A percentile compares a stretch with the other conserved stretches of the same genome.
These are phyloP conservation scores for Pythium graminicola DNA, from an alignment of 352 stramenopile species.

Conservation along the genomic window DNA sequence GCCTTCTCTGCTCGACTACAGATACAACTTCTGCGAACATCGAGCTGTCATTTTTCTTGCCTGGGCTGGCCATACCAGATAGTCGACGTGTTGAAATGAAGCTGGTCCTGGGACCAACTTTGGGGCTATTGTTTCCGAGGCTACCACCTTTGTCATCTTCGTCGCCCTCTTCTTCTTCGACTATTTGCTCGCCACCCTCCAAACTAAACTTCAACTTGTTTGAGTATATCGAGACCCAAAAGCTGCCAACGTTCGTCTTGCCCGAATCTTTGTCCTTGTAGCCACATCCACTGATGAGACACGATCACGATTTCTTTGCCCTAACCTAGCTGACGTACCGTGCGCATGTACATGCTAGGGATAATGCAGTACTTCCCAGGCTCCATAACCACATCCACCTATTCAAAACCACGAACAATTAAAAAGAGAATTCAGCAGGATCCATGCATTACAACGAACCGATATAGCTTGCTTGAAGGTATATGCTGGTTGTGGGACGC, in stretches of 20 bases:
- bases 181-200: slow-evolving; percentile 68
- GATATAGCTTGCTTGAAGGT: slow-evolving; percentile 82
- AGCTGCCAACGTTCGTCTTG: slow-evolving; percentile 68
- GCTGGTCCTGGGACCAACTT: slow-evolving; percentile 8
- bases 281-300: background rate
- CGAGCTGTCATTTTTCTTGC: slow-evolving; percentile 30
- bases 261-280: slow-evolving; percentile 67
- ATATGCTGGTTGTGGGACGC: slow-evolving; percentile 62
- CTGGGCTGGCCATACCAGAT: slow-evolving; percentile 8
- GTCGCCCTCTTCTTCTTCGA: slow-evolving; percentile 71
- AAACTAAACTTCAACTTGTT: slow-evolving; percentile 58
- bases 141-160: slow-evolving; percentile 21
- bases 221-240: slow-evolving; percentile 80
- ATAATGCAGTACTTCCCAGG: slow-evolving; percentile 76
- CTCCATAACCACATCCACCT: slow-evolving; percentile 68
- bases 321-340: slow-evolving; percentile 31
- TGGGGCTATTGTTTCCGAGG: slow-evolving; percentile 4
- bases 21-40: slow-evolving; percentile 29
- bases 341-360: slow-evolving; percentile 84
- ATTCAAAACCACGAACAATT: background rate
- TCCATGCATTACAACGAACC: no score
- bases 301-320: background rate
- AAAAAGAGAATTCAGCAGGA: background rate
- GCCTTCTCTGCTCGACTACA: slow-evolving; percentile 38
- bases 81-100: slow-evolving; percentile 10